Base-by-base conservation (phyloP, 257 asterid species). In the Solanum chmielewskii region DNA sequence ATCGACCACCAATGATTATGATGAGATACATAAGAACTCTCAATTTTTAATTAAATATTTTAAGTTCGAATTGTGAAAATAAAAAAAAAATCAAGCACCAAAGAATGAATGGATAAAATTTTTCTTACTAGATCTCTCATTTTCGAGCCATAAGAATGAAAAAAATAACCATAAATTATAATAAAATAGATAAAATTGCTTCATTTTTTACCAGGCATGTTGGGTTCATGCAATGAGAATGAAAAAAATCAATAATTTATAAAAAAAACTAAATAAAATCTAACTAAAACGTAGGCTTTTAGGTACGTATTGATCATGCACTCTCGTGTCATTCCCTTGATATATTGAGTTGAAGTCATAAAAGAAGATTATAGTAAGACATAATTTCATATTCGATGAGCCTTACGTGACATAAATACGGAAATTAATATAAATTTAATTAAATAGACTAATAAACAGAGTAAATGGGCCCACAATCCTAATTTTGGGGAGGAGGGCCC, bases 121-220 rank as follows among this genome's bases (percentile, higher is more conserved):
- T 5, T 5, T 59, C 25, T 8, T 10, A 73, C 1, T 20, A 35
- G 4, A 73, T 73, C 2, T 73, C 29, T 35, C 16, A 20, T 10
- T 11, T 73, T 73, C 1, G 25, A 73, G 5, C 0, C 6, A 20
- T 37, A 6, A 20, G 5, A 0, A 37, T 73, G 2, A 16, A 4
- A 37, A 37, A 73, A 2, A 25, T 14, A 7, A 0, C 4, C 12
- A 59, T 59, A 20, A 59, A 59, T 59, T 59, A 8, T 39, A 20
- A 6, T 37, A 0, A 0, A 2, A 39, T 37, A 2, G 1, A 37
- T 74, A 20, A 69, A 21, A 11, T 20, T 5, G 0, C 18, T 35
- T 2, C 0, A 1, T 21, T 14, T 0, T 2, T 35, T 18, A 16
- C 25, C 0, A 70, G 0, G 14, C 7, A 0, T 14, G 6, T 27